A percentile compares a stretch with the other conserved stretches of the same genome.
These are phyloP conservation scores for Nemophila menziesii DNA, from an alignment of 257 asterid genomes.

Conservation along the genomic window DNA sequence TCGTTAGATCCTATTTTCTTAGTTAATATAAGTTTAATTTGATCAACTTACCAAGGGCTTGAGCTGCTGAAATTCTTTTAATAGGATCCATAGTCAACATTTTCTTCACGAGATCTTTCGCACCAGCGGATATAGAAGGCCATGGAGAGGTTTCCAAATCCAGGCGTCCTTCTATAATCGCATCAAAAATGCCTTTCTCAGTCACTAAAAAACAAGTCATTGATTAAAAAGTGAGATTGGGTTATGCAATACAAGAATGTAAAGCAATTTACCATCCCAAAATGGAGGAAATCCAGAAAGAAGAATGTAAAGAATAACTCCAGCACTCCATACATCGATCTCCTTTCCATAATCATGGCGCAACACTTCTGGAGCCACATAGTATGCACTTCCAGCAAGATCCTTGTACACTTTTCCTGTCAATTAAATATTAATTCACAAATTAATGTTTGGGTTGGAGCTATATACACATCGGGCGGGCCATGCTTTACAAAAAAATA, in stretches of 20 bases:
- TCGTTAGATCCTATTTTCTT: constrained; percentile 1
- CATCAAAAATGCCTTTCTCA: constrained; percentile 27
- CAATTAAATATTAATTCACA: neutral
- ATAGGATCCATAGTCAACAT: constrained; percentile 28
- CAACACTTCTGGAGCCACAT: constrained; percentile 34
- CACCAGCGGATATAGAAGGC: constrained; percentile 35
- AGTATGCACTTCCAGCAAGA: constrained; percentile 32
- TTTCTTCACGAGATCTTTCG: constrained; percentile 32
- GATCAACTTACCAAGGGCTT: constrained; percentile 24
- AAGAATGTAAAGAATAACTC: constrained; percentile 32
- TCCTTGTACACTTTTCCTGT: constrained; percentile 22
- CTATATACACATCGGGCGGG: too few relatives aligned
- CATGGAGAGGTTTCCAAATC: constrained; percentile 33
- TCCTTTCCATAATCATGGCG: constrained; percentile 23
- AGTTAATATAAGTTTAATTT: neutral
- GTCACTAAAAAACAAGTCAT: constrained; percentile 16
- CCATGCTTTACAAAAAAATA: too few relatives aligned
- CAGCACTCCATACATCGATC: constrained; percentile 38
- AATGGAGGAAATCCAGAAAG: constrained; percentile 33
- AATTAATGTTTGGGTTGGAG: neutral
- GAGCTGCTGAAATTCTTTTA: constrained; percentile 27
- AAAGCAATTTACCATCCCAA: constrained; percentile 17
- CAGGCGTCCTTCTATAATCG: constrained; percentile 17
- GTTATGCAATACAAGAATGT: neutral
- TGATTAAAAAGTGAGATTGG: neutral